Evolutionary conservation across 345 rosid species (phyloP).

Genomic region (Rhizophora mangle): DNA sequence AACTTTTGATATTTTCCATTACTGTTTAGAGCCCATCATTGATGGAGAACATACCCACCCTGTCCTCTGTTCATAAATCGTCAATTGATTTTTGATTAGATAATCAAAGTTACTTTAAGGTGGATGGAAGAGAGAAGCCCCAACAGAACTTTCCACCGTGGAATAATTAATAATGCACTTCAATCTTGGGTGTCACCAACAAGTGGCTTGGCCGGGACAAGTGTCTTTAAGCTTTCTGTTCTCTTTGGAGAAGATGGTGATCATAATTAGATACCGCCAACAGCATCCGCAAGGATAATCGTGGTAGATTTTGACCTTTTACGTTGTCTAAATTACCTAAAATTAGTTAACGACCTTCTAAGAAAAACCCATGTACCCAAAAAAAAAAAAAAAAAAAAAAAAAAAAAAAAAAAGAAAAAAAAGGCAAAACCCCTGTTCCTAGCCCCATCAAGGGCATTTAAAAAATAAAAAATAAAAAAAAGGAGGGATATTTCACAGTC

Average conservation of each 20-base stretch:
- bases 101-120: constrained; percentile 35
- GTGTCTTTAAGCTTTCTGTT: constrained; percentile 31
- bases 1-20: neutral
- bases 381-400: too few species aligned
- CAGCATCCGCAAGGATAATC: constrained; percentile 35
- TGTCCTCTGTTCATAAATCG: neutral
- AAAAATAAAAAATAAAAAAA: too few species aligned
- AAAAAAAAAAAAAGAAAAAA: too few species aligned
- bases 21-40: constrained; percentile 1
- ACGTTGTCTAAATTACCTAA: constrained; percentile 23
- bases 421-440: too few species aligned
- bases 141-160: constrained; percentile 41
- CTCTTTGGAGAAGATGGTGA: constrained; percentile 23
- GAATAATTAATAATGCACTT: constrained; percentile 43
- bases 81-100: constrained; percentile 7
- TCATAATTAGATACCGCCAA: constrained; percentile 23
- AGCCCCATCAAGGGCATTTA: too few species aligned
- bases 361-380: constrained; percentile 5
- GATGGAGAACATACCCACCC: constrained; percentile 12
- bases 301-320: constrained; percentile 37
- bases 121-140: constrained; percentile 46
- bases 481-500: too few species aligned
- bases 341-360: too few species aligned
- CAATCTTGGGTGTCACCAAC: constrained; percentile 28
- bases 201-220: constrained; percentile 31